These are phyloP conservation scores for Inga laurina DNA, from an alignment of 306 rosid genomes.

Conservation along the genomic window DNA sequence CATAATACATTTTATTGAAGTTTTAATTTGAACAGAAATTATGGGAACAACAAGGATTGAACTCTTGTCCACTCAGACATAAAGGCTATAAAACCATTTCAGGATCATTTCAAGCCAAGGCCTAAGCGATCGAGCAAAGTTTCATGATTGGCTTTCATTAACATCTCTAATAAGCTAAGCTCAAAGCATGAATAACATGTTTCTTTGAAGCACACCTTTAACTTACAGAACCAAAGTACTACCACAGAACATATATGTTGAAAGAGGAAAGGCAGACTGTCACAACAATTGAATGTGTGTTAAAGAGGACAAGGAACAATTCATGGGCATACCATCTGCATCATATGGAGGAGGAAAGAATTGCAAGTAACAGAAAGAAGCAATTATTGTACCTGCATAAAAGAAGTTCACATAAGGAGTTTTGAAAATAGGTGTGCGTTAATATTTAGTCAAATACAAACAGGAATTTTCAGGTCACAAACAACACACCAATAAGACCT, in stretches of 20 bases:
- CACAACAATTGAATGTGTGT: conserved; percentile 5
- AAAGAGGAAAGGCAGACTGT: background rate
- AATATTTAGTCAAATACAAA: background rate
- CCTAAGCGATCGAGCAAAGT: no score
- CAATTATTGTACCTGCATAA: conserved; percentile 60
- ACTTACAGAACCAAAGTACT: background rate
- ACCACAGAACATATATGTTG: background rate
- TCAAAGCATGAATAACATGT: no score
- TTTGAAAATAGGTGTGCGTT: background rate
- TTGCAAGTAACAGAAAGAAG: conserved; percentile 48
- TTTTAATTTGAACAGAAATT: no score
- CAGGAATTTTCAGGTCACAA: background rate
- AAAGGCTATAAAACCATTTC: no score
- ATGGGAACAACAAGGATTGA: no score
- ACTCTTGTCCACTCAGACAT: no score
- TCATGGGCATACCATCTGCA: conserved; percentile 59
- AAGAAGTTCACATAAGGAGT: conserved; percentile 39
- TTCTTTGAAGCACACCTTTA: no score
- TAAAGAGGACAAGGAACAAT: conserved; percentile 5
- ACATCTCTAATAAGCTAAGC: no score
- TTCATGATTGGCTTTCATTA: no score
- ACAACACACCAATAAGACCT: no score
- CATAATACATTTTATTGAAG: no score
- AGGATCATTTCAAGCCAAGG: no score
- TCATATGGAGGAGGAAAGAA: conserved; percentile 86